Evolutionary conservation across 2,329 filamentous ascomycete genomes (phyloP), one percentile per base, ranked within the genome.

Genomic region (Alternaria sp.): DNA sequence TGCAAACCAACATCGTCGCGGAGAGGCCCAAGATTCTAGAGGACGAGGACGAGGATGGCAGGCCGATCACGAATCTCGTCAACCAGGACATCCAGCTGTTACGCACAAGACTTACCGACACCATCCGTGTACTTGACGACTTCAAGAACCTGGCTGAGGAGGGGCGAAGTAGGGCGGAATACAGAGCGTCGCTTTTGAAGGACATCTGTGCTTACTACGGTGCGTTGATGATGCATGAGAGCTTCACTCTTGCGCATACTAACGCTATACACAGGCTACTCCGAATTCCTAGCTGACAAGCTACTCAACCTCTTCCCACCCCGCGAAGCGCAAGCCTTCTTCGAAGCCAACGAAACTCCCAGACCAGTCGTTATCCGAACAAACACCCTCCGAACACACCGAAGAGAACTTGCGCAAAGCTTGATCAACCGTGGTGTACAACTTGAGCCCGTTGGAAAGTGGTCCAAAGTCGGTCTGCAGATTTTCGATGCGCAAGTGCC

Each of bases 381-480:
- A 67, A 99, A 99, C 82, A 99, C 95, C 9, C 88, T 99, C 62
- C 91, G 93, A 72, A 90, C 89, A 15, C 88, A 90, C 74, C 84
- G 89, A 69, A 83, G 89, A 70, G 94, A 97, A 67, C 90, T 99
- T 17, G 96, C 96, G 10, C 94, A 97, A 80, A 88, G 94, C 2
- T 87, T 97, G 64, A 97, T 97, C 85, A 97, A 97, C 83, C 92
- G 95, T 68, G 96, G 96, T 68, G 96, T 99, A 52, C 96, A 94
- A 13, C 88, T 99, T 43, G 95, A 99, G 81, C 96, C 96, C 3
- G 93, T 99, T 17, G 96, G 96, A 65, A 98, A 98, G 81, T 99
- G 96, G 96, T 96, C 92, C 71, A 99, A 99, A 84, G 93, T 99
- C 67, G 96, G 96, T 51, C 87, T 99, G 44, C 96, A 99, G 80